Evolutionary conservation across 1,284 basidiomycete species (phyloP), one percentile per base, ranked within the genome.

Genomic region (Phellopilus nigrolimitatus): DNA sequence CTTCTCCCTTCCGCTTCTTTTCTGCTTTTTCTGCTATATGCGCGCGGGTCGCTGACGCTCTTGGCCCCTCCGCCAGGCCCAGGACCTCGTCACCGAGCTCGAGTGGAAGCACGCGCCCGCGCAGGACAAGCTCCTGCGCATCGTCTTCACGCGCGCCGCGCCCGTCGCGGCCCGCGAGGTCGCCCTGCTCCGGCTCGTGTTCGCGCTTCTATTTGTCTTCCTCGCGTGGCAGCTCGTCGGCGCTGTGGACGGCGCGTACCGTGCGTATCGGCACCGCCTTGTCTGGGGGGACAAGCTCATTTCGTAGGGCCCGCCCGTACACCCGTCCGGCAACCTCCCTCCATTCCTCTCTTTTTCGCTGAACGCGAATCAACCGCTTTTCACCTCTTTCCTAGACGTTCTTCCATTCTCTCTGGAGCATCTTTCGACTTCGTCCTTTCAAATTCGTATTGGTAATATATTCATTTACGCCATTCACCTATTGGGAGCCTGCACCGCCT

Each of bases 51-150:
- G 76, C 79, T 10, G 88, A 88, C 63, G 80, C 85, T 59, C 78
- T 79, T n/a, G 85, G 85, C 37, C 72, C 79, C 44, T 68, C 70
- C 49, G 86, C n/a, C n/a, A 85, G 82, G 85, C 85, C 5, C 70
- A 76, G 59, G 63, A 71, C 8, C 75, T 88, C 19, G 76, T 81
- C 24, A 63, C 64, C 3, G 80, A 82, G 53, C 69, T 88, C 47
- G 72, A 73, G 47, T 88, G 85, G 86, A 69, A 88, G 24, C 84
- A 87, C 62, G 85, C 80, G 0, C 80, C 84, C 43, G 79, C 84
- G 62, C 82, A 83, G 50, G 78, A 82, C 61, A 80, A 84, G 15
- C 82, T 82, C 74, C 74, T 83, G 41, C 66, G 73, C 24, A 81
- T 80, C 65, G 80, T 88, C 59, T 88, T 88, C 69, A 80, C 84